These are phyloP conservation scores for Phyllosticta citribraziliensis DNA, from an alignment of 2,329 filamentous ascomycete genomes.

Conservation along the genomic window DNA sequence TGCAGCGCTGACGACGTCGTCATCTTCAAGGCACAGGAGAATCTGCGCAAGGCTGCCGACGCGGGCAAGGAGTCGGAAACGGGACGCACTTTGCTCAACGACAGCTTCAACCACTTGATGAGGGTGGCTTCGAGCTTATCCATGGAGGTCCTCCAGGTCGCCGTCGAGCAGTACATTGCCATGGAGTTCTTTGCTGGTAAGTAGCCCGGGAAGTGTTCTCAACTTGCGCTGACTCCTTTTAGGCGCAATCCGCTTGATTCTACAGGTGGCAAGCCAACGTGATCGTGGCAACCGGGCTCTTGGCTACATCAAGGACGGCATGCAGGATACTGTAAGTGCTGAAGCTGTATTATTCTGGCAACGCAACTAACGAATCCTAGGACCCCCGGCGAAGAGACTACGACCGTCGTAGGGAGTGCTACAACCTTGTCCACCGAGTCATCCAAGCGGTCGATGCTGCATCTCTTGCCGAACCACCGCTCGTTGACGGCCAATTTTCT, in stretches of 20 bases:
- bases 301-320: slow-evolving; percentile 78
- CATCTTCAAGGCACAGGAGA: slow-evolving; percentile 96
- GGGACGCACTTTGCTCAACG: slow-evolving; percentile 71
- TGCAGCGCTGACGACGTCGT: slow-evolving; percentile 95
- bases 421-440: slow-evolving; percentile 77
- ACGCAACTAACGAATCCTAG: slow-evolving; percentile 19
- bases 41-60: slow-evolving; percentile 79
- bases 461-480: slow-evolving; percentile 57
- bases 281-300: slow-evolving; percentile 82
- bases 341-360: background rate
- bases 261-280: slow-evolving; percentile 72
- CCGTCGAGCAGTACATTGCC: slow-evolving; percentile 66
- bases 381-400: slow-evolving; percentile 63
- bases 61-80: slow-evolving; percentile 64
- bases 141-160: slow-evolving; percentile 67
- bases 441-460: slow-evolving; percentile 67
- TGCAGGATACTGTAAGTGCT: slow-evolving; percentile 37
- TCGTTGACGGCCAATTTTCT: slow-evolving; percentile 68
- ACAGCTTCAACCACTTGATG: slow-evolving; percentile 80
- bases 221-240: slow-evolving; percentile 3
- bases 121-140: slow-evolving; percentile 78
- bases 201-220: background rate
- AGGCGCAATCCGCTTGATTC: slow-evolving; percentile 74
- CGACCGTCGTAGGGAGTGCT: slow-evolving; percentile 65
- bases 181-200: slow-evolving; percentile 77